Percentiles rank a stretch among this genome's conserved stretches.
phyloP scores from a whole-genome alignment of 805 yeast genomes.

The Saturnispora mendoncae region DNA sequence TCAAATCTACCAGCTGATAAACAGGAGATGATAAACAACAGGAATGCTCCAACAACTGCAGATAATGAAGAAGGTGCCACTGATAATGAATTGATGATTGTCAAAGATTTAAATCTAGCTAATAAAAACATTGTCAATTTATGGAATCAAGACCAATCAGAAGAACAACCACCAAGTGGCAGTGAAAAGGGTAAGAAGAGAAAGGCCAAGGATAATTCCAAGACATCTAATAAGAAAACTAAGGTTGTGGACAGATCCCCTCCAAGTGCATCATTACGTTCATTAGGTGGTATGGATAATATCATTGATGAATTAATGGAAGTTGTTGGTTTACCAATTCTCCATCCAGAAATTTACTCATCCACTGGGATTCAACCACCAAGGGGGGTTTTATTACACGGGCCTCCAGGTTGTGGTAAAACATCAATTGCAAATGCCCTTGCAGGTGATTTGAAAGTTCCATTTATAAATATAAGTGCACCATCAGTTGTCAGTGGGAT shows the following conservation, averaged over 20 bases:
- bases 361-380: slow-evolving; percentile 94
- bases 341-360: slow-evolving; percentile 85
- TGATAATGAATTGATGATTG: slow-evolving; percentile 50
- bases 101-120: slow-evolving; percentile 54
- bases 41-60: too few species aligned
- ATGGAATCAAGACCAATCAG: slow-evolving; percentile 41
- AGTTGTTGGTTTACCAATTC: slow-evolving; percentile 80
- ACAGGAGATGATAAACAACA: slow-evolving; percentile 1
- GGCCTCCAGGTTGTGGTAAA: slow-evolving; percentile 99
- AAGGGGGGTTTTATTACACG: slow-evolving; percentile 85
- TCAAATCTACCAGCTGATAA: slow-evolving; percentile 27
- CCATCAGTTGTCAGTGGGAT: slow-evolving; percentile 96
- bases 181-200: slow-evolving; percentile 22
- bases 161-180: slow-evolving; percentile 26
- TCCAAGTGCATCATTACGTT: slow-evolving; percentile 57
- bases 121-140: slow-evolving; percentile 67
- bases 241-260: slow-evolving; percentile 48
- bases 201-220: slow-evolving; percentile 37
- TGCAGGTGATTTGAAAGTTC: slow-evolving; percentile 91
- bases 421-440: slow-evolving; percentile 93
- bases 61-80: slow-evolving; percentile 28
- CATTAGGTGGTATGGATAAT: slow-evolving; percentile 83
- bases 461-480: slow-evolving; percentile 84
- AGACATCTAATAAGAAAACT: slow-evolving; percentile 21
- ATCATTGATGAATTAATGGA: slow-evolving; percentile 85